Conservation (phyloP, 352 stramenopile genomes). For the Globisporangium apiculatum region DNA sequence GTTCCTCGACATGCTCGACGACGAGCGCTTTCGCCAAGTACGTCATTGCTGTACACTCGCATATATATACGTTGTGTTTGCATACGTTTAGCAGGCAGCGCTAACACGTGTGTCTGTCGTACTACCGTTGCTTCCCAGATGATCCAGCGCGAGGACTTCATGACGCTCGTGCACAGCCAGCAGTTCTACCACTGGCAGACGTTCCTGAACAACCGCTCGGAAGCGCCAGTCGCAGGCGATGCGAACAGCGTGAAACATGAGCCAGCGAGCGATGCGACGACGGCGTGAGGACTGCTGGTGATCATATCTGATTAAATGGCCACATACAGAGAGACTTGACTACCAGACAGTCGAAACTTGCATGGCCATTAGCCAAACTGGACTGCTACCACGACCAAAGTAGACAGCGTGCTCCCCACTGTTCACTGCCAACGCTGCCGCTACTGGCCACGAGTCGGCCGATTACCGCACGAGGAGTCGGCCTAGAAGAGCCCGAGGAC, state of each 20-base stretch:
- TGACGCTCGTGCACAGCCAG: conserved; percentile 81
- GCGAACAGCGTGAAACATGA: background rate
- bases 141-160: conserved; percentile 82
- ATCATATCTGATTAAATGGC: too few species aligned
- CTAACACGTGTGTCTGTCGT: background rate
- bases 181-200: conserved; percentile 90
- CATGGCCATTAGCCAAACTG: too few species aligned
- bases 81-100: too few species aligned
- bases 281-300: too few species aligned
- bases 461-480: background rate
- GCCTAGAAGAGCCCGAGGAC: conserved; percentile 94
- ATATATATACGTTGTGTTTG: too few species aligned
- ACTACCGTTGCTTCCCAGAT: conserved; percentile 26
- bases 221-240: conserved; percentile 17
- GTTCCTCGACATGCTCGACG: conserved; percentile 86
- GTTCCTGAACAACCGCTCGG: conserved; percentile 74
- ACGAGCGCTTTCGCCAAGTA: conserved; percentile 79
- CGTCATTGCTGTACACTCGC: background rate
- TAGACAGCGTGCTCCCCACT: background rate
- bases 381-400: too few species aligned
- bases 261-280: background rate
- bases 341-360: too few species aligned
- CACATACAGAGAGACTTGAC: too few species aligned
- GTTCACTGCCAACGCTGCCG: background rate
- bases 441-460: background rate